Base-by-base conservation (phyloP, 2,329 filamentous ascomycete species). In the Cytospora mali region DNA sequence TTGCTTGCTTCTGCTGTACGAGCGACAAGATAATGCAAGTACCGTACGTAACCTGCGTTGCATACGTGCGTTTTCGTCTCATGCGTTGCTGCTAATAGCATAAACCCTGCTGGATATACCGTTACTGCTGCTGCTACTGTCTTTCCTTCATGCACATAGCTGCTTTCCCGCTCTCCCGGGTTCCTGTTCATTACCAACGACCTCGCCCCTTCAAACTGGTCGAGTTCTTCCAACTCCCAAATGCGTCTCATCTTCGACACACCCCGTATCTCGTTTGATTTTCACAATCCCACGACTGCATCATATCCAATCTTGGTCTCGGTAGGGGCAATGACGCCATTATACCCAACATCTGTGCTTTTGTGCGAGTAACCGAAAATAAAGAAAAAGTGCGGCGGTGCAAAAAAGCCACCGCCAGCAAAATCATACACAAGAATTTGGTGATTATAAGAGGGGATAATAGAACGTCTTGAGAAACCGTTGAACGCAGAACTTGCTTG, bases 351-450 rank as follows among this genome's bases (percentile, higher is more conserved):
- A n/a, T 57, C 53, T 58, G 27, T 52, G 54, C 56, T 55, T 50
- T 58, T 58, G 55, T 39, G 46, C 48, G 57, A 39, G 39, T 39
- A 58, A 54, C 16, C 33, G 39, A 33, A 56, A 61, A 52, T 14
- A 56, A 58, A 33, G 50, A 33, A 46, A 64, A 27, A 53, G 28
- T 33, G 48, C 21, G 48, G 55, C 57, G 33, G 29, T 52, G 60
- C 60, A 51, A 52, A 61, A 60, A 57, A 58, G 62, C 48, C 59
- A 63, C 56, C 56, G 53, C 56, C 63, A 54, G 46, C 56, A 57
- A 53, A 59, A 61, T 61, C 63, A 55, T 63, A 61, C 48, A 65
- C 61, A 65, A 56, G 61, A 65, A 63, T 61, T 25, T 58, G 64
- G 48, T 63, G 49, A 65, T 65, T 65, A 65, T 60, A 61, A 65